Conservation (phyloP, 192 early-diverging fungal species). For the Dissophora ornata region DNA sequence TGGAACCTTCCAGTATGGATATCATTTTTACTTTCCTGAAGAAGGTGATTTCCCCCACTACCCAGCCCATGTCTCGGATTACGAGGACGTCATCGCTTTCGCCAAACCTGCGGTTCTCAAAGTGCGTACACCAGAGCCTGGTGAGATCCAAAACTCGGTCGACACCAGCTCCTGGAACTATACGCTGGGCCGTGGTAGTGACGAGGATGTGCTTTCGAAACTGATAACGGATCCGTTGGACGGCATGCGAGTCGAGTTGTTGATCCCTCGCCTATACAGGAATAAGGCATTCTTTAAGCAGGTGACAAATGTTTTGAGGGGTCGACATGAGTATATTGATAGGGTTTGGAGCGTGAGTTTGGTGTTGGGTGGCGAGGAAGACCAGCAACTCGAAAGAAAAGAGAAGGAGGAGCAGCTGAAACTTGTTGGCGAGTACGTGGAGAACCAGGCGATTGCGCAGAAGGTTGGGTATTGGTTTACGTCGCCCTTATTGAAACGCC, state of each 20-base stretch:
- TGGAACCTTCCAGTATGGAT: conserved; percentile 42
- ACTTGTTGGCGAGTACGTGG: conserved; percentile 51
- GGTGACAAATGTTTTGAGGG: conserved; percentile 45
- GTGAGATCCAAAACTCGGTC: not conserved
- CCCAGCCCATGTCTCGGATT: conserved; percentile 51
- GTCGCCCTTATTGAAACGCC: conserved; percentile 22
- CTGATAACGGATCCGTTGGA: conserved; percentile 21
- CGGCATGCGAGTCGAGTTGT: conserved; percentile 19
- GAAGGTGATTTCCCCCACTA: conserved; percentile 52
- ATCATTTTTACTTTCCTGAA: conserved; percentile 63
- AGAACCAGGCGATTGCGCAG: conserved; percentile 3
- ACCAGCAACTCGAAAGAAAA: not conserved
- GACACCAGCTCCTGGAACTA: conserved; percentile 34
- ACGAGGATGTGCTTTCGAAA: conserved; percentile 27
- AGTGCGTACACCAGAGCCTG: conserved; percentile 8
- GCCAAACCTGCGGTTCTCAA: conserved; percentile 27
- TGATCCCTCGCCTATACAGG: conserved; percentile 36
- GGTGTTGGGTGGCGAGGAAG: conserved; percentile 27
- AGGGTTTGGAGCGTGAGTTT: conserved; percentile 56
- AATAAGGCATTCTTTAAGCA: conserved; percentile 15
- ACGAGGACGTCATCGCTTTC: conserved; percentile 38
- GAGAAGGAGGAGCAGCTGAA: not conserved
- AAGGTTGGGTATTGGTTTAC: conserved; percentile 42
- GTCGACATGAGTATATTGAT: conserved; percentile 33
- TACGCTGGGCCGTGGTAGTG: conserved; percentile 13